phyloP scores from a whole-genome alignment of 495 filamentous ascomycete species.

The Trichoderma reesei region DNA sequence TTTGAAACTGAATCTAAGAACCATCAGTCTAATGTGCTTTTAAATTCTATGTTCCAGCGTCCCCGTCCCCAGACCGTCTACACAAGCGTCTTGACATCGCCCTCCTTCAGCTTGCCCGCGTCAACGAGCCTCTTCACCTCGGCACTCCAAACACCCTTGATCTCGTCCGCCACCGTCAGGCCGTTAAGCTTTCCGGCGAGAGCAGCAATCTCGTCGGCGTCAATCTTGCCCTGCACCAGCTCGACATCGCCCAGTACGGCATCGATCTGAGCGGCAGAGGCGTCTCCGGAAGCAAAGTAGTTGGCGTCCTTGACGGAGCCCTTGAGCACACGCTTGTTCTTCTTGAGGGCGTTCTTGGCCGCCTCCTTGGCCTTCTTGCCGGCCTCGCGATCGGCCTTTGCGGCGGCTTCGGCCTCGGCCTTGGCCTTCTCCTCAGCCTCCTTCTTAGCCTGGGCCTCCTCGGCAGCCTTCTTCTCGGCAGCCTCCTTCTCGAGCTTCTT shows the following conservation, averaged over 20 bases:
- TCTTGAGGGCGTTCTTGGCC: conserved; percentile 96
- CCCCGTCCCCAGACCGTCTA: not conserved
- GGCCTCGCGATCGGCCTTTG: conserved; percentile 67
- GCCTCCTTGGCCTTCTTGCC: conserved; percentile 97
- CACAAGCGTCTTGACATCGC: conserved; percentile 46
- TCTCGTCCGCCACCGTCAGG: conserved; percentile 58
- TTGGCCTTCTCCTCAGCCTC: conserved; percentile 66
- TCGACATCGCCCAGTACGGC: conserved; percentile 78
- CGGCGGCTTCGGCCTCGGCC: conserved; percentile 76
- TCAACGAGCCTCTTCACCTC: conserved; percentile 65
- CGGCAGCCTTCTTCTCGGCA: conserved; percentile 70
- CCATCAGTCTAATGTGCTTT: not conserved
- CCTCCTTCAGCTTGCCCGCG: conserved; percentile 75
- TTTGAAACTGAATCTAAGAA: not conserved
- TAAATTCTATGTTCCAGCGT: not conserved
- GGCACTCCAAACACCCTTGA: conserved; percentile 54
- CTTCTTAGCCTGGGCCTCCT: conserved; percentile 67
- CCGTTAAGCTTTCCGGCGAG: conserved; percentile 68
- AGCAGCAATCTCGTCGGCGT: conserved; percentile 74
- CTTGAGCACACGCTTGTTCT: conserved; percentile 95
- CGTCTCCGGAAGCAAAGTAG: conserved; percentile 69
- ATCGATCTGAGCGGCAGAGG: conserved; percentile 67
- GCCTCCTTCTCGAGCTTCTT: conserved; percentile 86
- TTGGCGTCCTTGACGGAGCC: conserved; percentile 90
- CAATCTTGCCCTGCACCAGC: conserved; percentile 78